Percentiles rank a stretch among this genome's conserved stretches.
Conservation (phyloP, 768 basidiomycete genomes). For the Candolleomyces eurysporus region DNA sequence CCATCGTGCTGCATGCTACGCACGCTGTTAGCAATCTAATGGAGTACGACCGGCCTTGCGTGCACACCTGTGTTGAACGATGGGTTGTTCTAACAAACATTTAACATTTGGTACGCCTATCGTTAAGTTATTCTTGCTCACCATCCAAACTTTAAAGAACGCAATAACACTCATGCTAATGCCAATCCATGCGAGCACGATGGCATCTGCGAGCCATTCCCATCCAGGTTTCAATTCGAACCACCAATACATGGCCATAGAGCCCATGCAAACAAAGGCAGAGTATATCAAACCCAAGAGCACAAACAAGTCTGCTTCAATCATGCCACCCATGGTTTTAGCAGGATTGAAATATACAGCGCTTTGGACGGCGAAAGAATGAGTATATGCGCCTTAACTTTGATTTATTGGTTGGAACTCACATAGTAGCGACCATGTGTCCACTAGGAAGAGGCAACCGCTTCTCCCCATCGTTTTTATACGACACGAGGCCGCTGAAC, state of each 20-base stretch:
- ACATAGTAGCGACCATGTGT: conserved; percentile 95
- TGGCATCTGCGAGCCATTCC: conserved; percentile 70
- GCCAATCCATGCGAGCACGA: conserved; percentile 83
- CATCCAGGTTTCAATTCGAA: conserved; percentile 68
- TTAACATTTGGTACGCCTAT: background rate
- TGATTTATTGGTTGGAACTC: conserved; percentile 24
- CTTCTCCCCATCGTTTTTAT: conserved; percentile 40
- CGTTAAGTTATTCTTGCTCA: conserved; percentile 16
- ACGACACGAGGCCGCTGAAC: conserved; percentile 58
- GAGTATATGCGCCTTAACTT: background rate
- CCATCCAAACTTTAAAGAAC: conserved; percentile 92
- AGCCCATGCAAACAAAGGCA: conserved; percentile 67
- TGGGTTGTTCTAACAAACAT: conserved; percentile 54
- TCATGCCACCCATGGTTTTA: conserved; percentile 89
- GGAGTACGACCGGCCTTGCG: background rate
- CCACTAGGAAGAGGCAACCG: conserved; percentile 70
- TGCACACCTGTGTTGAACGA: conserved; percentile 81
- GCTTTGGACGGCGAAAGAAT: conserved; percentile 30
- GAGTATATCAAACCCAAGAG: conserved; percentile 68
- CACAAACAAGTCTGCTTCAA: conserved; percentile 86
- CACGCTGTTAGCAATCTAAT: background rate
- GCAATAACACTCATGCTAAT: conserved; percentile 77
- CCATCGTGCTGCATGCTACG: conserved; percentile 80
- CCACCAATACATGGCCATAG: conserved; percentile 80
- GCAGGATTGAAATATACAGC: conserved; percentile 92